phyloP scores from a whole-genome alignment of 1,284 basidiomycete species.

The Rhodotorula sp. region DNA sequence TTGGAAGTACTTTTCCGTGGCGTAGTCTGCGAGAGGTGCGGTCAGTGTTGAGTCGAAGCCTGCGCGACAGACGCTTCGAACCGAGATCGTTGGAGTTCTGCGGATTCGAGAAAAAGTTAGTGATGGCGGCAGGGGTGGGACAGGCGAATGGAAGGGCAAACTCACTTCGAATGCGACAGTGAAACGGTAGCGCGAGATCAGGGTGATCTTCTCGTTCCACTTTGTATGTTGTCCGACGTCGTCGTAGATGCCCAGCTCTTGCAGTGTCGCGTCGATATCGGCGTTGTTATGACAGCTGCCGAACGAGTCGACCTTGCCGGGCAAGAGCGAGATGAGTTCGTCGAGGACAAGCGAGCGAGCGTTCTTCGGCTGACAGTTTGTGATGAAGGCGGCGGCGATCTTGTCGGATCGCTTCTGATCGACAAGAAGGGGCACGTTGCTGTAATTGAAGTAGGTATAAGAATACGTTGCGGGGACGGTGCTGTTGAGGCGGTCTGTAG shows the following conservation, averaged over 20 bases:
- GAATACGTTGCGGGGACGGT: slow-evolving; percentile 22
- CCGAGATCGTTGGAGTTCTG: slow-evolving; percentile 18
- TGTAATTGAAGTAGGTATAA: slow-evolving; percentile 26
- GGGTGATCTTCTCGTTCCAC: slow-evolving; percentile 35
- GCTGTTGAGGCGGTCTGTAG: slow-evolving; percentile 27
- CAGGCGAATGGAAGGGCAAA: not conserved
- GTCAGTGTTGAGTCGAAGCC: not conserved
- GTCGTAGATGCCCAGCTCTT: slow-evolving; percentile 15
- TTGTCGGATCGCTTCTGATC: slow-evolving; percentile 17
- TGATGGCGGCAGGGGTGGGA: no score
- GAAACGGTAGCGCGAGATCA: slow-evolving; percentile 24
- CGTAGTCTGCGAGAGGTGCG: slow-evolving; percentile 12
- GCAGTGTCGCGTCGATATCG: slow-evolving; percentile 7
- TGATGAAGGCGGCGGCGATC: slow-evolving; percentile 25
- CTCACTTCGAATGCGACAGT: slow-evolving; percentile 27
- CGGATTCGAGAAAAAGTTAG: not conserved
- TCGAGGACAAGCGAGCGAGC: slow-evolving; percentile 20
- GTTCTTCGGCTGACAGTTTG: slow-evolving; percentile 21
- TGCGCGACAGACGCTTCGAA: not conserved
- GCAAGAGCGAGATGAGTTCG: slow-evolving; percentile 25
- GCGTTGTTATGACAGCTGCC: slow-evolving; percentile 28
- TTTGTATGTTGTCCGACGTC: slow-evolving; percentile 7
- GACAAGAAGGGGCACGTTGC: slow-evolving; percentile 4
- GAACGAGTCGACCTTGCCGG: slow-evolving; percentile 28
- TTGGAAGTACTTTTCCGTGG: slow-evolving; percentile 31